A percentile compares a stretch with the other conserved stretches of the same genome.
These are phyloP conservation scores for Komagataella kurtzmanii DNA, from an alignment of 805 yeast genomes.

Conservation along the genomic window DNA sequence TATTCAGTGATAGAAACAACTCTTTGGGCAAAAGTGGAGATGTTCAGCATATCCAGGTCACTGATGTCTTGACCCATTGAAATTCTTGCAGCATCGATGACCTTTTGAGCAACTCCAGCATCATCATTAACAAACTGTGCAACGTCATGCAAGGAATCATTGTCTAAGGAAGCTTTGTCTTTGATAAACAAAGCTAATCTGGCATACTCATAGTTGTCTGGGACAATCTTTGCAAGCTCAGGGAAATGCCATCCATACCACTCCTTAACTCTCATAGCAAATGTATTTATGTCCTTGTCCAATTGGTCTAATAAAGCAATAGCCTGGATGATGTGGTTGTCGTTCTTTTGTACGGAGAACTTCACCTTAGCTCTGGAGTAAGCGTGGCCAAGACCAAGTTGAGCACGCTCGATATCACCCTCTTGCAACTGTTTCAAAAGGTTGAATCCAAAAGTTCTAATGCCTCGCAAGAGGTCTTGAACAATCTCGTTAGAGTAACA, in stretches of 20 bases:
- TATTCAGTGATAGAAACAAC: constrained; percentile 87
- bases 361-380: constrained; percentile 98
- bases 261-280: constrained; percentile 93
- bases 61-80: constrained; percentile 99
- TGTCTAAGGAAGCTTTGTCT: constrained; percentile 75
- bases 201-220: constrained; percentile 82
- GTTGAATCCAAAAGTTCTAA: constrained; percentile 83
- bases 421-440: constrained; percentile 82
- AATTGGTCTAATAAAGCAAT: constrained; percentile 94
- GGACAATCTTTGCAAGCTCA: constrained; percentile 82
- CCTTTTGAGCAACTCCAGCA: constrained; percentile 81
- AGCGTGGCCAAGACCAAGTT: constrained; percentile 97
- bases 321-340: constrained; percentile 97
- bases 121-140: constrained; percentile 87
- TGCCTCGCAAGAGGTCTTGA: constrained; percentile 91
- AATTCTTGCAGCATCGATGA: constrained; percentile 89
- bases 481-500: constrained; percentile 84
- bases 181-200: constrained; percentile 67
- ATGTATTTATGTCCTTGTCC: constrained; percentile 96
- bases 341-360: constrained; percentile 97
- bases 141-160: constrained; percentile 76
- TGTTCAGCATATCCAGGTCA: constrained; percentile 87
- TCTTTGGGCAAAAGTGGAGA: constrained; percentile 83
- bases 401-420: constrained; percentile 96
- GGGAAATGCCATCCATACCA: constrained; percentile 99